Percentiles rank a stretch among this genome's conserved stretches.
phyloP scores from a whole-genome alignment of 2,329 filamentous ascomycete genomes.

The Metarhizium rileyi region DNA sequence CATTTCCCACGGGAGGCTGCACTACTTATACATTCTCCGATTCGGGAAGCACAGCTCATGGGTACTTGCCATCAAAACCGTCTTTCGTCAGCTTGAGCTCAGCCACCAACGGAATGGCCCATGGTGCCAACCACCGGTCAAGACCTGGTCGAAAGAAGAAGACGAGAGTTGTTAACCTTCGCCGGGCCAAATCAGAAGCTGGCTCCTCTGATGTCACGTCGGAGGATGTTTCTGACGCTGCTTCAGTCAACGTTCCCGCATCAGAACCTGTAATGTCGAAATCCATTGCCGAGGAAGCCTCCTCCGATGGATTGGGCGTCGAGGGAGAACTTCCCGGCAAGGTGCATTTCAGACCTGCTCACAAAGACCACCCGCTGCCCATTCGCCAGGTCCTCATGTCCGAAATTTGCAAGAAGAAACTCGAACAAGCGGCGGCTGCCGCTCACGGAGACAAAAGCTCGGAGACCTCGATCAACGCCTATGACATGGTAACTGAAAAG shows the following conservation, averaged over 20 bases:
- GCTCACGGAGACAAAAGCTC: conserved; percentile 11
- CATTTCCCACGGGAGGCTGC: conserved; percentile 44
- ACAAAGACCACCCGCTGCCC: conserved; percentile 9
- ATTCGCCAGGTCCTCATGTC: conserved; percentile 16
- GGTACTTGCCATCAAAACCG: conserved; percentile 56
- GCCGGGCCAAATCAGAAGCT: conserved; percentile 48
- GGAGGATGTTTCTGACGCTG: conserved; percentile 39
- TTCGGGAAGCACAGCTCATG: conserved; percentile 52
- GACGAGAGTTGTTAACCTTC: conserved; percentile 71
- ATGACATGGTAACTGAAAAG: conserved; percentile 13
- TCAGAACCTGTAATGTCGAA: conserved; percentile 51
- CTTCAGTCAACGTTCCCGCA: conserved; percentile 47
- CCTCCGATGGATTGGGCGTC: conserved; percentile 31
- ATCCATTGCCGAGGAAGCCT: conserved; percentile 50
- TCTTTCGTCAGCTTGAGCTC: conserved; percentile 55
- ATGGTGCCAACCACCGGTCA: conserved; percentile 52
- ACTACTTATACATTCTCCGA: conserved; percentile 69
- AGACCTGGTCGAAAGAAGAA: conserved; percentile 67
- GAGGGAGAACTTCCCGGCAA: conserved; percentile 23
- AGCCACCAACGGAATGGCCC: conserved; percentile 49
- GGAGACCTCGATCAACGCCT: conserved; percentile 5
- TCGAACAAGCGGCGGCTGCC: conserved; percentile 16
- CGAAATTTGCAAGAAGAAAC: conserved; percentile 14
- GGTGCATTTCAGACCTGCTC: conserved; percentile 28
- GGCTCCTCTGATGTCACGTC: conserved; percentile 41